Base-by-base conservation (phyloP, 164 flowering plant genomes). In the Magnolia sinica region DNA sequence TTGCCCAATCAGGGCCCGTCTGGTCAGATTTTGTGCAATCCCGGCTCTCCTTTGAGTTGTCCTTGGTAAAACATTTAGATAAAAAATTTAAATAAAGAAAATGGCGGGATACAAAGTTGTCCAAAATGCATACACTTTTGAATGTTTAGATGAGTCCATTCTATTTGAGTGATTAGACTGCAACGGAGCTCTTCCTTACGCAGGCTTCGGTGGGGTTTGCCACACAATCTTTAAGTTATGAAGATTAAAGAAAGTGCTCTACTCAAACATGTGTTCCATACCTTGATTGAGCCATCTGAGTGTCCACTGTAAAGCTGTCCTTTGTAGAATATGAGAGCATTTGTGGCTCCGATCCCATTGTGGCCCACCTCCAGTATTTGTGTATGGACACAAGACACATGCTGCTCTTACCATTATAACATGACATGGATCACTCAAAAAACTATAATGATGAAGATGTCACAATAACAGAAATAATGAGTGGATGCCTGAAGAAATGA, bases 241-340 rank as follows among this genome's bases (percentile, higher is more conserved):
- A 9, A 66, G 23, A 6, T 11, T 22, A 51, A 68, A 67, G 16
- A n/a, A 64, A 11, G 16, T 37, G 19, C 55, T 51, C 65, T 52
- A 66, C 68, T 31, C 31, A 27, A 59, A 58, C 45, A 29, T 20
- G 14, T 31, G 49, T 59, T 49, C 63, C 19, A 66, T 79, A 91
- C 97, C 94, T 91, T 92, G n/a, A 92, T 87, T 72, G 97, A 89
- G 22, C 95, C 97, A 85, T 92, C 89, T 19, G 90, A 82, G 80
- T 89, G 81, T 76, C 97, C 97, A 81, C 94, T 87, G 81, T 49
- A 86, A 77, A 92, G 90, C 70, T 86, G 83, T 79, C 97, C 97
- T 76, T 81, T 92, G 89, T 87, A 91, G 87, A 81, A 91, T 75
- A 88, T 87, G 58, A 92, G 97, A 50, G 95, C 87, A 75, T 78